phyloP scores from a whole-genome alignment of 2,329 filamentous ascomycete species.

The Aureobasidium sp. region DNA sequence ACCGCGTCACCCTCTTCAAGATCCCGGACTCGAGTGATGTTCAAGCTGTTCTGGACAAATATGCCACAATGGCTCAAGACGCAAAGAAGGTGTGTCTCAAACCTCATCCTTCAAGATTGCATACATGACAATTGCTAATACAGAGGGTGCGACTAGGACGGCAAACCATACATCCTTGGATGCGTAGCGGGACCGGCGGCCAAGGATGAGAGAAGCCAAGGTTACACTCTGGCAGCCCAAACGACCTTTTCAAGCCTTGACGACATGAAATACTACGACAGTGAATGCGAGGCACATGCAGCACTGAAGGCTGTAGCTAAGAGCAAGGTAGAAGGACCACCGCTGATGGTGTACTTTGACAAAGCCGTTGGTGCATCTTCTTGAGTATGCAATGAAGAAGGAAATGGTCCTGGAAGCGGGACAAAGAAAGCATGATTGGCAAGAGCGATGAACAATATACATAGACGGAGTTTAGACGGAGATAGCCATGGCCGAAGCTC shows the following conservation, averaged over 20 bases:
- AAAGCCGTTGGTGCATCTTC: background rate
- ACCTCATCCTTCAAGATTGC: background rate
- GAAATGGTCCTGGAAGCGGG: too few species aligned
- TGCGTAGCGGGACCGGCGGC: conserved; percentile 47
- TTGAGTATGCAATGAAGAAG: background rate
- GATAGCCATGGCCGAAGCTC: background rate
- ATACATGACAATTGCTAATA: background rate
- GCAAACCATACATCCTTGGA: conserved; percentile 60
- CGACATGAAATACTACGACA: conserved; percentile 65
- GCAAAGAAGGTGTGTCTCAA: conserved; percentile 33
- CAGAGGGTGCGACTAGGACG: conserved; percentile 43
- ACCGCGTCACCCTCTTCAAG: conserved; percentile 47
- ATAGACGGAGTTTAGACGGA: background rate
- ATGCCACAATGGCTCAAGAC: conserved; percentile 34
- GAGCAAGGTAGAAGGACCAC: conserved; percentile 15
- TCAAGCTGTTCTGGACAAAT: conserved; percentile 35
- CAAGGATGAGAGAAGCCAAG: conserved; percentile 53
- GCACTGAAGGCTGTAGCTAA: conserved; percentile 37
- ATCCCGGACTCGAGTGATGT: conserved; percentile 39
- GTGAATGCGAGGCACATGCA: conserved; percentile 47
- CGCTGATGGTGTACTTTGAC: conserved; percentile 14
- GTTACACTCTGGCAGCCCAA: conserved; percentile 56
- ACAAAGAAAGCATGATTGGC: too few species aligned
- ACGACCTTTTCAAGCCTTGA: conserved; percentile 56
- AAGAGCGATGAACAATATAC: background rate